A percentile compares a stretch with the other conserved stretches of the same genome.
Conservation (phyloP, 2,329 filamentous ascomycete genomes). For the Apiospora arundinis region DNA sequence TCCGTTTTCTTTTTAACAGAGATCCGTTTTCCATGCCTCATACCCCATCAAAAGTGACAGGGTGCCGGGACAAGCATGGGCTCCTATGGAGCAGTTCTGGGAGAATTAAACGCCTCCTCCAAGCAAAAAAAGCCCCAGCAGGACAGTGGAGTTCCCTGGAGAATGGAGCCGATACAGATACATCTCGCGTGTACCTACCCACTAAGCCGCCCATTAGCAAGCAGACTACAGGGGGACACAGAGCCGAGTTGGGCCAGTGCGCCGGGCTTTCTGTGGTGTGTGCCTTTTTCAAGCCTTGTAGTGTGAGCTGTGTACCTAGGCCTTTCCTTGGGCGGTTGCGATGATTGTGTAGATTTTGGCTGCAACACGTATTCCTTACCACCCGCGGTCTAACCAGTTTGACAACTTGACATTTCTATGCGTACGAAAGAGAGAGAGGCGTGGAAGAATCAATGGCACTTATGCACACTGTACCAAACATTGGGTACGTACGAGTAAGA, state of each 20-base stretch:
- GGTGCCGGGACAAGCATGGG: conserved; percentile 12
- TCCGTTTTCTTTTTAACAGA: background rate
- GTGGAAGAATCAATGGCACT: background rate
- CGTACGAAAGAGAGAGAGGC: background rate
- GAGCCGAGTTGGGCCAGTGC: background rate
- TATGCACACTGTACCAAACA: background rate
- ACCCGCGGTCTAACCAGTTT: background rate
- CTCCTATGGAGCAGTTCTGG: background rate
- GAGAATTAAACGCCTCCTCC: conserved; percentile 9
- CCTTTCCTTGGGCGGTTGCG: background rate
- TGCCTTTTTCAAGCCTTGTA: background rate
- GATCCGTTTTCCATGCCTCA: conserved; percentile 13
- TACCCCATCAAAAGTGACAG: conserved; percentile 15
- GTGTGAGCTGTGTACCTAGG: background rate
- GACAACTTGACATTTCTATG: background rate
- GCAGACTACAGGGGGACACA: background rate
- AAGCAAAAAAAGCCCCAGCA: background rate
- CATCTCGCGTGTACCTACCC: conserved; percentile 5
- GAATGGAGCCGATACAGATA: conserved; percentile 6
- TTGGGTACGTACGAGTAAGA: background rate
- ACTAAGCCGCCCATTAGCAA: background rate
- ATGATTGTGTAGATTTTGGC: conserved; percentile 1
- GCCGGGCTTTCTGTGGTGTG: background rate
- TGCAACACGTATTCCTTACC: background rate
- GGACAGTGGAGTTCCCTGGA: background rate